These are phyloP conservation scores for Leishmania tarentolae DNA, from an alignment of 208 protist species.

Conservation along the genomic window DNA sequence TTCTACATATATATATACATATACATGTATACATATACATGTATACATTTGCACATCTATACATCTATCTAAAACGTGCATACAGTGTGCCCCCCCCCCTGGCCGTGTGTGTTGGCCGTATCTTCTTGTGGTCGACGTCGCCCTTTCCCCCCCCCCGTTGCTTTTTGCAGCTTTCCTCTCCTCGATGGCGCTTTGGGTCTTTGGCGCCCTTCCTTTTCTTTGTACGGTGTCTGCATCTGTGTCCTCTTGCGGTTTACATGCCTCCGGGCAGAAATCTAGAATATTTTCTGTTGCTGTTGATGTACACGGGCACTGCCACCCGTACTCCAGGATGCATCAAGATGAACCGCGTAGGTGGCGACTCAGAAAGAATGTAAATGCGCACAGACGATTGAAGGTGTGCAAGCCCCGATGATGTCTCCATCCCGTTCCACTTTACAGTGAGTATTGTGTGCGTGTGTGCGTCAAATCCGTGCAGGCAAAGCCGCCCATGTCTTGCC, in stretches of 20 bases:
- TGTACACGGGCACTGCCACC: not conserved
- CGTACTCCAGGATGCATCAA: not conserved
- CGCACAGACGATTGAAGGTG: not conserved
- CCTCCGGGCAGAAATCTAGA: not conserved
- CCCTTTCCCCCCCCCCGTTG: not conserved
- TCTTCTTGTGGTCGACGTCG: not conserved
- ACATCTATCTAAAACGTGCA: not conserved
- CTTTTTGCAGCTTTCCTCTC: constrained; percentile 2
- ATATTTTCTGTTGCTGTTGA: not conserved
- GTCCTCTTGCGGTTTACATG: not conserved
- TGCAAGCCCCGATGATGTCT: not conserved
- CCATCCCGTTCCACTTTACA: not conserved
- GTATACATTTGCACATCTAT: not conserved
- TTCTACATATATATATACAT: not conserved
- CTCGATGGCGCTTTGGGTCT: not conserved
- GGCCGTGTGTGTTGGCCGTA: not conserved
- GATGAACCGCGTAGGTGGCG: not conserved
- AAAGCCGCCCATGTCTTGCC: not conserved
- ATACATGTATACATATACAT: not conserved
- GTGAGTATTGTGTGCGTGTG: not conserved
- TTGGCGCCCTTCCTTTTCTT: not conserved
- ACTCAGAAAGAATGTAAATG: not conserved
- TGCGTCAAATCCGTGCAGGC: not conserved
- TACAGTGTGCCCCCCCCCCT: too few relatives aligned
- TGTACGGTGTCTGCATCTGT: not conserved